Evolutionary conservation across 2,329 filamentous ascomycete species (phyloP), one percentile per base, ranked within the genome.

Genomic region (Dactylellina drechsleri): DNA sequence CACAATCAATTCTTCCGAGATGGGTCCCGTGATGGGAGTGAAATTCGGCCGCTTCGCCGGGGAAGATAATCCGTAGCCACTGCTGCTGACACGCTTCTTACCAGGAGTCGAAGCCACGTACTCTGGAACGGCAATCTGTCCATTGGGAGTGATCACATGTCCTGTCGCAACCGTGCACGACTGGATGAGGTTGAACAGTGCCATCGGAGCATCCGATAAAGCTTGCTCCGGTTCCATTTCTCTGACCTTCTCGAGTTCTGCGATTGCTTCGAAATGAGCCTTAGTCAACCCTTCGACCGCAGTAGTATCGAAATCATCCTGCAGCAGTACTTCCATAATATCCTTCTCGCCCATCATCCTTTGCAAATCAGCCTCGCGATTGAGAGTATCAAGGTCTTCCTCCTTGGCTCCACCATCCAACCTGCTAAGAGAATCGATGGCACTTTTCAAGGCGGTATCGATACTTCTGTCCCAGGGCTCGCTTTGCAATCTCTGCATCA

Each of bases 121-220:
- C 66, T 72, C 77, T 82, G 43, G 82, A 78, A 45, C 82, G 79
- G 31, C 83, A 62, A 89, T 82, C 65, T 84, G 87, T 18, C 92
- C 92, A 79, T 97, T 94, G 1, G 94, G 93, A 81, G 96, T 97
- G 81, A 99, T 91, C 26, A 97, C 88, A 79, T 96, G 92, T 0
- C 91, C 89, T 5, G 90, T 88, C 0, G 92, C 89, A 26, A 88
- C 86, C 50, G 89, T 90, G 67, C 93, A 94, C 2, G 88, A 88
- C 71, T 92, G 88, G 15, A 98, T 85, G 68, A 99, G 87, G 72
- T 91, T 90, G 71, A 88, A 86, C 59, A 99, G 89, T 54, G 93
- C 89, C 20, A 85, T 85, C 81, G 90, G 92, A 26, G 93, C 95
- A 66, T 91, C 89, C 15, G 90, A 85, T 1, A 97, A 87, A 0